Evolutionary conservation across 345 rosid genomes (phyloP).

Genomic region (Luvunga scandens): DNA sequence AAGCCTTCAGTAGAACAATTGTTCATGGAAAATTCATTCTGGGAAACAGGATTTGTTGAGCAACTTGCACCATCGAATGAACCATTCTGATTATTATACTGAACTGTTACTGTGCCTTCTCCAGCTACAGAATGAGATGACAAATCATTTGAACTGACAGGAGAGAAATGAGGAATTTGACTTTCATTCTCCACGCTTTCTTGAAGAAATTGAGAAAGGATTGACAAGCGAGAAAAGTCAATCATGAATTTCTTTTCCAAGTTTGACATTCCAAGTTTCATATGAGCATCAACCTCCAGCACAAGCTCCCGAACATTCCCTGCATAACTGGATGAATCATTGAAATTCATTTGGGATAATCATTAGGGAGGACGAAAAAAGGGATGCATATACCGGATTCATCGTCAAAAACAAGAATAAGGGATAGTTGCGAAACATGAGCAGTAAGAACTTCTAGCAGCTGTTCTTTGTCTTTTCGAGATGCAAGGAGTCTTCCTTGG

Average conservation of each 20-base stretch:
- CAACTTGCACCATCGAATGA: constrained; percentile 38
- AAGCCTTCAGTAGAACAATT: constrained; percentile 28
- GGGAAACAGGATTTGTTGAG: constrained; percentile 28
- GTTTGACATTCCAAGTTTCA: constrained; percentile 45
- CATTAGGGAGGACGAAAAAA: constrained; percentile 17
- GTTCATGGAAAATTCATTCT: constrained; percentile 21
- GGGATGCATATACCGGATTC: constrained; percentile 50
- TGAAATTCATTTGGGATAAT: constrained; percentile 13
- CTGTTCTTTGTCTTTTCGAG: constrained; percentile 35
- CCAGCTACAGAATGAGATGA: constrained; percentile 34
- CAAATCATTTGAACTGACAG: constrained; percentile 37
- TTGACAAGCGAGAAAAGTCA: constrained; percentile 56
- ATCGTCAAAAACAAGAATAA: constrained; percentile 57
- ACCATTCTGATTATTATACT: constrained; percentile 32
- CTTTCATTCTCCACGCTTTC: constrained; percentile 41
- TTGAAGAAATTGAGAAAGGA: constrained; percentile 59
- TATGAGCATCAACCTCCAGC: constrained; percentile 50
- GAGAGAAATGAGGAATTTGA: constrained; percentile 55
- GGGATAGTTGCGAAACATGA: constrained; percentile 53
- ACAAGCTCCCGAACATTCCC: constrained; percentile 62
- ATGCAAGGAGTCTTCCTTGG: constrained; percentile 23
- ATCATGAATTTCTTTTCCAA: constrained; percentile 47
- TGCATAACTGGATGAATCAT: constrained; percentile 37
- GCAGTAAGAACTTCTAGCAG: constrained; percentile 39
- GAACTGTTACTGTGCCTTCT: constrained; percentile 34